These are phyloP conservation scores for Fusarium miscanthi DNA, from an alignment of 2,329 filamentous ascomycete species.

Conservation along the genomic window DNA sequence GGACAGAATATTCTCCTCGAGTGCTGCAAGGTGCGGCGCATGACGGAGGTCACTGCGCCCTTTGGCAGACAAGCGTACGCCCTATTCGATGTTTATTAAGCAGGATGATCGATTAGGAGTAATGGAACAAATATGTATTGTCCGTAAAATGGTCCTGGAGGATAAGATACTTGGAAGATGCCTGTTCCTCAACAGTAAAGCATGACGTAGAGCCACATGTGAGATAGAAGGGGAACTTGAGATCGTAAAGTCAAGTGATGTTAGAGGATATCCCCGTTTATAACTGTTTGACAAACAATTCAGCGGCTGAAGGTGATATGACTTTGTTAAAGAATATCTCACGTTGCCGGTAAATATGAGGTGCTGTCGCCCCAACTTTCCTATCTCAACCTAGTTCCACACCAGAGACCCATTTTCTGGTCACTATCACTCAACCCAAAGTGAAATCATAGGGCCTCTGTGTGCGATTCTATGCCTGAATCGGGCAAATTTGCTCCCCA, in stretches of 20 bases:
- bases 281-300: neutral
- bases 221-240: neutral
- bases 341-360: neutral
- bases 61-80: neutral
- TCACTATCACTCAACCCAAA: slow-evolving; percentile 2
- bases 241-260: neutral
- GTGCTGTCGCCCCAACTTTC: slow-evolving; percentile 36
- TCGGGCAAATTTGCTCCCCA: slow-evolving; percentile 21
- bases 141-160: neutral
- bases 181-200: neutral
- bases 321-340: neutral
- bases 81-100: neutral
- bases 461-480: slow-evolving; percentile 27
- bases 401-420: slow-evolving; percentile 11
- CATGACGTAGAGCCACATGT: neutral
- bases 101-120: neutral
- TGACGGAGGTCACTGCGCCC: neutral
- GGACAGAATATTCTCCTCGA: neutral
- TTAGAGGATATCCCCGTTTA: neutral
- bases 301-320: neutral
- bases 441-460: neutral
- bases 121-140: neutral
- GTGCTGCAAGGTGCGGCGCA: neutral
- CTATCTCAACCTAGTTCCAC: slow-evolving; percentile 36
- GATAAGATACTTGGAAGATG: neutral